These are phyloP conservation scores for Penicillium cinerascens DNA, from an alignment of 495 filamentous ascomycete species.

Conservation along the genomic window DNA sequence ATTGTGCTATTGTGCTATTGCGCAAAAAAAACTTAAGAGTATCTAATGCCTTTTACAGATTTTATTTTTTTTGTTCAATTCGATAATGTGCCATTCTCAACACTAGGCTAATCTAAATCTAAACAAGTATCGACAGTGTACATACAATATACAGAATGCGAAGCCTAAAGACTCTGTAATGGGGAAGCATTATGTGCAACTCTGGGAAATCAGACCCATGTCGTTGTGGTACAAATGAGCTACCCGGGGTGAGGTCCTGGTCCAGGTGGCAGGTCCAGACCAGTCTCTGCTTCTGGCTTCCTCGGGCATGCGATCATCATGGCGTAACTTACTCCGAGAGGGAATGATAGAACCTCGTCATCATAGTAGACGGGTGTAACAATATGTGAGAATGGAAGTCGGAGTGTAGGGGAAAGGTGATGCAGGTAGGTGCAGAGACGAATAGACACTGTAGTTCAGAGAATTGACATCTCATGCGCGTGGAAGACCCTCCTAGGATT, in stretches of 20 bases:
- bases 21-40: neutral
- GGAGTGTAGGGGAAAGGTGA: neutral
- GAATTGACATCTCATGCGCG: neutral
- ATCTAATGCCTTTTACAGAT: neutral
- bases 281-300: neutral
- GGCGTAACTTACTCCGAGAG: neutral
- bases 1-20: no score
- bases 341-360: neutral
- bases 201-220: neutral
- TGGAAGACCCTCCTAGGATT: slow-evolving; percentile 17
- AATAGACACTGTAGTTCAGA: neutral
- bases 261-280: neutral
- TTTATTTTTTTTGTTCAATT: neutral
- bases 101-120: neutral
- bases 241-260: neutral
- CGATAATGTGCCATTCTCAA: neutral
- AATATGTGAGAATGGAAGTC: neutral
- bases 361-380: neutral
- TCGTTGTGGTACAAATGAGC: neutral
- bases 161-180: neutral
- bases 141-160: neutral
- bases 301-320: neutral
- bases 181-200: neutral
- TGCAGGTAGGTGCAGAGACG: no score
- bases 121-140: neutral